phyloP scores from a whole-genome alignment of 2,329 filamentous ascomycete species.

The Phialophora tarda region DNA sequence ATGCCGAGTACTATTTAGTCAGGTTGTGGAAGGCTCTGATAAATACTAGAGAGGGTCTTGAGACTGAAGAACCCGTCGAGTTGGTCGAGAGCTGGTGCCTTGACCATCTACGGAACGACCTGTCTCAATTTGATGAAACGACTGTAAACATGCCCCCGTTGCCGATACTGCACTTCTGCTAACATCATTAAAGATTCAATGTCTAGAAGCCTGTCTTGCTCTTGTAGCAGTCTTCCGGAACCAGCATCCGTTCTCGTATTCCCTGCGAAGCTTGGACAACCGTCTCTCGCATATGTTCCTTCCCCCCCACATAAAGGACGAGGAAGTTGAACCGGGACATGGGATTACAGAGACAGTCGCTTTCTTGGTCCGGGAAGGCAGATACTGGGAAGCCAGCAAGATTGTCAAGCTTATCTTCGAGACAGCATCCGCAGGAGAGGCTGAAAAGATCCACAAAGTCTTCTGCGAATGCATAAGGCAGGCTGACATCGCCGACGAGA shows the following conservation, averaged over 20 bases:
- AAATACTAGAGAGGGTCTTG: no score
- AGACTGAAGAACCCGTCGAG: no score
- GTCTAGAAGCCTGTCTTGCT: not conserved
- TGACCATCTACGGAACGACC: no score
- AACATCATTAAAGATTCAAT: not conserved
- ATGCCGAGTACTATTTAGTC: not conserved
- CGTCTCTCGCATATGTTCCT: not conserved
- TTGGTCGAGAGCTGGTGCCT: no score
- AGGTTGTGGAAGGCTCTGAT: no score
- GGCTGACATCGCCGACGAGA: not conserved
- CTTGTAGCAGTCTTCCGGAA: not conserved
- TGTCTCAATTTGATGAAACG: no score
- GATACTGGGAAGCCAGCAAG: not conserved
- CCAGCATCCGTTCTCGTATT: no score
- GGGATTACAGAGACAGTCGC: not conserved
- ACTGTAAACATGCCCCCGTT: no score
- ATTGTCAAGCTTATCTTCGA: not conserved
- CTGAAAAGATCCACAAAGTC: not conserved
- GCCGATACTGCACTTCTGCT: no score
- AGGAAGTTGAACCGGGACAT: no score
- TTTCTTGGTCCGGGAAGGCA: not conserved
- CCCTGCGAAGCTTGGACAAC: not conserved
- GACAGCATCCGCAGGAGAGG: not conserved
- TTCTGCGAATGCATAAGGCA: not conserved
- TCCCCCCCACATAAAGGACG: no score